Evolutionary conservation across 2,329 filamentous ascomycete species (phyloP), one percentile per base, ranked within the genome.

Genomic region (Verticillium nonalfalfae): DNA sequence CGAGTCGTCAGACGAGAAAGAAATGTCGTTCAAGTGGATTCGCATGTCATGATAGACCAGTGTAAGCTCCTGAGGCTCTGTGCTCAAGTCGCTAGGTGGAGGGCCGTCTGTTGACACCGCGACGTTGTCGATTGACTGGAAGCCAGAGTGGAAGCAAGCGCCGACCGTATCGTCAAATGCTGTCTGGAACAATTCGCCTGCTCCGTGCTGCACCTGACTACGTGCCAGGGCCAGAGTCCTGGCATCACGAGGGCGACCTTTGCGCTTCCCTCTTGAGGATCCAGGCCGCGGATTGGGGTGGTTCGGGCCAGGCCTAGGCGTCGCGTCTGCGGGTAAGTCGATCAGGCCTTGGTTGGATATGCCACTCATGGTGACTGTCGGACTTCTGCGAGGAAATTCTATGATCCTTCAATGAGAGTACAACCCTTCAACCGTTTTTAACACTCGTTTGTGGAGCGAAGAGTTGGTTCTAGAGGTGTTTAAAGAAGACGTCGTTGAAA

Each of bases 81-180:
- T 21, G 45, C 13, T 7, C 4, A 10, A n/a, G 45, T 11, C 7
- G 13, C n/a, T 13, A 3, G n/a, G 18, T 18, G 10, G 45, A 18
- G 4, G 18, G n/a, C 9, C 18, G 21, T 52, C 45, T 21, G 45
- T 52, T 3, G 45, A 52, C 10, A 52, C 31, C 2, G 58, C 35
- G n/a, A 62, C 31, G 11, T 65, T 60, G 21, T 52, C 45, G 52
- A 66, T 63, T n/a, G 64, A 61, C 31, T 61, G 39, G 57, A 45
- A 63, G 15, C 61, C 63, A 26, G 63, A 63, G 11, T 26, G 57
- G 11, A 57, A 18, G 36, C 45, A 31, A 9, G 64, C 36, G 38
- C 63, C 65, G 7, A 66, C 57, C 10, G 10, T 11, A 9, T 52
- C 45, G 57, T 66, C 67, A 55, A 67, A 70, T 3, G 64, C 64